Base-by-base conservation (phyloP, 148 eudicot genomes). In the Vaccinium vitisidaea region DNA sequence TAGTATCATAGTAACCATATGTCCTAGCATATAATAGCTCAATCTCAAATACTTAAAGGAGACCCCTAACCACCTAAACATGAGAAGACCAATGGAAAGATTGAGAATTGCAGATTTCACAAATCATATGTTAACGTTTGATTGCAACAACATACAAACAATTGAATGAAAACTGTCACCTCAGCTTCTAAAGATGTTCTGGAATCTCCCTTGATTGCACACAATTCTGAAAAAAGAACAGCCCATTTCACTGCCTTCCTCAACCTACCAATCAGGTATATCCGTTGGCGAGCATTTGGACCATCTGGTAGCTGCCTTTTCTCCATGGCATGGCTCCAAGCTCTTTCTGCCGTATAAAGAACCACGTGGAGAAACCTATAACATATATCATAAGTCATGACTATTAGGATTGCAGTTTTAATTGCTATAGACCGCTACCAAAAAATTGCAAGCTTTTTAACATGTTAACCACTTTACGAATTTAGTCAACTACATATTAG, bases 261-360 rank as follows among this genome's bases (percentile, higher is more conserved):
- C 85, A 97, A 84, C 92, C 99, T 91, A 67, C 98, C 95, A 86
- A 95, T 94, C 76, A 95, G 91, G 89, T 97, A 97, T 89, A 86
- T 92, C 74, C 96, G 89, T 82, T 96, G 99, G 70, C 95, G 94
- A 82, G 95, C 92, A 88, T 90, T 94, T 77, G 98, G 98, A 36
- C 98, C 98, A 87, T 95, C 98, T 82, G 98, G 96, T 79, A 97
- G 81, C 81, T 95, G 98, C 88, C 96, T 93, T 92, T 97, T 97
- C 91, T 97, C 99, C 99, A 97, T 97, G 53, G 99, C 99, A 84
- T 97, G 98, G 89, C 99, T 94, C 98, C 99, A 97, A 76, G 99
- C 99, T 89, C 98, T 94, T 93, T 97, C 99, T 65, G 98, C 91
- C 1, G 92, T 91, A 88, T 97, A 97, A 55, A 95, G 91, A 84